A percentile compares a stretch with the other conserved stretches of the same genome.
These are phyloP conservation scores for Xylaria bambusicola DNA, from an alignment of 495 filamentous ascomycete species.

Conservation along the genomic window DNA sequence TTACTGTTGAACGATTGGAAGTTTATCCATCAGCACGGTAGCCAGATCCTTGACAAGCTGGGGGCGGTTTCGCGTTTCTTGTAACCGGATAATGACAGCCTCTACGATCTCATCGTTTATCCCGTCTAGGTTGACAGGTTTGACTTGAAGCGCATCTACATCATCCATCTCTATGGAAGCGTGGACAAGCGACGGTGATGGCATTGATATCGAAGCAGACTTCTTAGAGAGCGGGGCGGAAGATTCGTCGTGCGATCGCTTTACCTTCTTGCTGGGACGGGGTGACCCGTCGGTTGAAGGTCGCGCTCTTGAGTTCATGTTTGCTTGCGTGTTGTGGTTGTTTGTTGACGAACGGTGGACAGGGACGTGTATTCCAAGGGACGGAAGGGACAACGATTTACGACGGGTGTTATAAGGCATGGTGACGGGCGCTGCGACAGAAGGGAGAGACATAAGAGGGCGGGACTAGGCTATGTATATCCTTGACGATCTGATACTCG, in stretches of 20 bases:
- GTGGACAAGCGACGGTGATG: conserved; percentile 72
- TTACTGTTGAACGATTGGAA: conserved; percentile 89
- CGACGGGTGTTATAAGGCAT: conserved; percentile 99
- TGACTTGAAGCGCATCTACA: conserved; percentile 38
- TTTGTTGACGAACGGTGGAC: conserved; percentile 37
- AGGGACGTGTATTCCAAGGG: conserved; percentile 89
- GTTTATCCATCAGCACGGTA: conserved; percentile 69
- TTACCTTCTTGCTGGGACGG: conserved; percentile 80
- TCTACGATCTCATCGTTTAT: conserved; percentile 96
- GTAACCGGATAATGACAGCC: conserved; percentile 85
- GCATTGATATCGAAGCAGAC: conserved; percentile 67
- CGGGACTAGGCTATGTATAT: conserved; percentile 28
- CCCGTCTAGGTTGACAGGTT: conserved; percentile 76
- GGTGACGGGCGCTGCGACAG: conserved; percentile 28
- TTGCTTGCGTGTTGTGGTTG: conserved; percentile 27
- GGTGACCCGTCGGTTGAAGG: conserved; percentile 54
- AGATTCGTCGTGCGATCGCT: conserved; percentile 59
- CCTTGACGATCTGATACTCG: conserved; percentile 25
- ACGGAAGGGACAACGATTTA: conserved; percentile 92
- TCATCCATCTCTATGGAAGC: conserved; percentile 47
- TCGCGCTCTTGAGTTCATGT: conserved; percentile 42
- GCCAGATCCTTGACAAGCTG: conserved; percentile 95
- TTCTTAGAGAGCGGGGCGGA: conserved; percentile 37
- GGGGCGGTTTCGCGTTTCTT: conserved; percentile 88
- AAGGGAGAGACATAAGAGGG: conserved; percentile 23